Base-by-base conservation (phyloP, 495 filamentous ascomycete genomes). In the Astrothelium subdiscretum region DNA sequence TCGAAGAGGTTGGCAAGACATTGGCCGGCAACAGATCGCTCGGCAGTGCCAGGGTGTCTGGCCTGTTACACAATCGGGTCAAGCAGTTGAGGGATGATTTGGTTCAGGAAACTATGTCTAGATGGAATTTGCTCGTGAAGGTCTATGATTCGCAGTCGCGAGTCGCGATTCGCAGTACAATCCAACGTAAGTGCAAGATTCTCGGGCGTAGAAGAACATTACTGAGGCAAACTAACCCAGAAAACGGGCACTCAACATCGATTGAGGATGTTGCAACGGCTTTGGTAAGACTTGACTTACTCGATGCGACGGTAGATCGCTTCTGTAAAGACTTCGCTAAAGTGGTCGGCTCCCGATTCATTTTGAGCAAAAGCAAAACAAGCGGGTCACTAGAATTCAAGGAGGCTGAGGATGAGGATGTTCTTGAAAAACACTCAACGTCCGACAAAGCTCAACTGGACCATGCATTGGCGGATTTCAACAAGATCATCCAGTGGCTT, bases 401-500 rank as follows among this genome's bases (percentile, higher is more conserved):
- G 0, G 22, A 27, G 24, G 20, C 15, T 10, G 48, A 54, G 15
- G 48, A 54, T 3, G 22, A 54, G 29, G 48, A 20, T 20, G 29
- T 29, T 0, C 48, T 54, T 29, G 48, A 54, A 15, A 54, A 27
- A 15, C 6, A 8, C 8, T 29, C 48, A 8, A 15, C 11, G 6
- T 29, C 48, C 24, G 24, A 54, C 8, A 54, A 29, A 2, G 22
- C 20, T 26, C 6, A 8, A 27, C 22, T 54, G n/a, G 48, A 15
- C 26, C 8, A 1, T 20, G 48, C 48, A 1, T 62, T 69, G 40
- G 40, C 51, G 11, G 85, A 91, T 68, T 72, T 95, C 1, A 76
- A 78, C 32, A 68, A 71, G 6, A 78, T 90, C 5, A 78, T 92
- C 27, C 75, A 75, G 1, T 94, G 88, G 68, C 72, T 96, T 2